Evolutionary conservation across 1,284 basidiomycete species (phyloP), one percentile per base, ranked within the genome.

Genomic region (Marasmius fiardii): DNA sequence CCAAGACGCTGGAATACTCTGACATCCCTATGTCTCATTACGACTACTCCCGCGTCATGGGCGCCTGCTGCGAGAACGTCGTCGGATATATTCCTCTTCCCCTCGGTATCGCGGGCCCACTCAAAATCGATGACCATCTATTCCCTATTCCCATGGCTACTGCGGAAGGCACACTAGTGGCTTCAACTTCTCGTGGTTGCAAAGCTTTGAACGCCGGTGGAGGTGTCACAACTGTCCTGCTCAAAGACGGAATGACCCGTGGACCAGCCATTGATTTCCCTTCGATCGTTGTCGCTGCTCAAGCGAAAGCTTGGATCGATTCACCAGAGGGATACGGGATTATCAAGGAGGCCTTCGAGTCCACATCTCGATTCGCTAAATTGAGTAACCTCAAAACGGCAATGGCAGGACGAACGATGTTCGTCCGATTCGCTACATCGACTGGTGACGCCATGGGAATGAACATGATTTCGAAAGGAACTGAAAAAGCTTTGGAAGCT

Each of bases 371-470:
- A 39, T 98, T 96, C 66, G 95, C 93, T 7, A 83, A 87, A 65
- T 72, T 98, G 53, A 85, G 89, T 71, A 81, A 79, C 53, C 77
- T 97, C 64, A 95, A 95, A 79, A 87, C 86, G 50, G 90, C 88
- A 0, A 76, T 96, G 67, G 95, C 95, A 1, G 95, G 95, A 21
- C 81, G 95, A 41, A 98, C 95, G 37, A 77, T 99, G 39, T 99
- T 90, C 70, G 88, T 98, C n/a, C 85, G 97, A 49, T 98, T 99
- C 67, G 92, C 92, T 48, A 98, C 95, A 57, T 88, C 81, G 52
- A 99, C 97, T 0, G 97, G 97, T 55, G 97, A 99, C 68, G 97
- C 96, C 28, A 99, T 99, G 96, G 96, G 96, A 33, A 99, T 99
- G 97, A 99, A 99, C 79, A 99, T 99, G 96, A 93, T 95, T 68